Base-by-base conservation (phyloP, 805 yeast genomes). In the Wickerhamomyces strasburgensis region DNA sequence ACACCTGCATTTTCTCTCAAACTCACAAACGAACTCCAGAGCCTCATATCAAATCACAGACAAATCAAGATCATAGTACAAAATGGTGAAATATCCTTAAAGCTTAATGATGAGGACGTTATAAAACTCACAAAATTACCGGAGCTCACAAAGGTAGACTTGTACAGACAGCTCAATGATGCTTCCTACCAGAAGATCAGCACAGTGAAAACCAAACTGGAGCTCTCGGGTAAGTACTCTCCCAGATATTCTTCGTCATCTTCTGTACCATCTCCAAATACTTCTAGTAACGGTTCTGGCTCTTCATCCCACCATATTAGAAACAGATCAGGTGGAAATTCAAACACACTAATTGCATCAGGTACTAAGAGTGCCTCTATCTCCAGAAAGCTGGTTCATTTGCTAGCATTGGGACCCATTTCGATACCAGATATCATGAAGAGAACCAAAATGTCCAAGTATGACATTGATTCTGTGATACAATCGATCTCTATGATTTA, bases 321-420 rank as follows among this genome's bases (percentile, higher is more conserved):
- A 21, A 8, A 29, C 31, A 34, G 19, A 11, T 16, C 25, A 23
- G 23, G 29, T 24, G 16, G 24, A 18, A 14, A 21, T 10, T 27
- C 33, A 13, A 31, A 15, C 15, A 17, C 33, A 8, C 17, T 26
- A 10, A 16, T 36, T n/a, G 33, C 52, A 41, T 29, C 56, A 3
- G 38, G 51, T 10, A 46, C 47, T 30, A 39, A 51, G 19, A 35
- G 48, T 24, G 33, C 48, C 14, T 44, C 50, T 14, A 47, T 54
- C 18, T 38, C 52, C n/a, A 53, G 46, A 46, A 65, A 70, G 35
- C 57, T 73, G 27, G 47, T 72, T 16, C 70, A 70, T 43, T 52
- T 68, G 18, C 47, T 74, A 26, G 74, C 80, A 1, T 51, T 73
- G 29, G 79, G 76, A 1, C 77, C 79, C 2, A 52, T 58, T 14